Conservation (phyloP, 2,329 filamentous ascomycete genomes). For the Diaporthe caulivora region DNA sequence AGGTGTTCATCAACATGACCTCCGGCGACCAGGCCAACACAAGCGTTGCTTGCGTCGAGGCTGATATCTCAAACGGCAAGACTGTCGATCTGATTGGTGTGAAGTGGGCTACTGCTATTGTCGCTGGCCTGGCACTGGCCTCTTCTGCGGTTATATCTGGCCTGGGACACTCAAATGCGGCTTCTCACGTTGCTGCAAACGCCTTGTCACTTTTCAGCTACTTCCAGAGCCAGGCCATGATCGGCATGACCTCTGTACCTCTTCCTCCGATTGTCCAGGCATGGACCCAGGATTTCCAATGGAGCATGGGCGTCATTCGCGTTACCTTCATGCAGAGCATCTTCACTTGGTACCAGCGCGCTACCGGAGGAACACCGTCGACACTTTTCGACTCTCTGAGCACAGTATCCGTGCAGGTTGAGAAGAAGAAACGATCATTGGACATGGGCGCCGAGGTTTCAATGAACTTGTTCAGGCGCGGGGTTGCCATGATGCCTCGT, state of each 20-base stretch:
- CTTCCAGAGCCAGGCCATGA: conserved; percentile 93
- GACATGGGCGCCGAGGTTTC: conserved; percentile 46
- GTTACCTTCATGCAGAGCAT: conserved; percentile 89
- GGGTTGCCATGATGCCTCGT: conserved; percentile 64
- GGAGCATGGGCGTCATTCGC: conserved; percentile 96
- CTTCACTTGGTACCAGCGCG: conserved; percentile 95
- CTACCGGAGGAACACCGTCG: conserved; percentile 88
- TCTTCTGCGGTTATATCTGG: conserved; percentile 91
- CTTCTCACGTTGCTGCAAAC: conserved; percentile 93
- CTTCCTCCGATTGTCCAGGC: conserved; percentile 89
- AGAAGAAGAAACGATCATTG: conserved; percentile 65
- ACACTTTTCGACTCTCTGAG: conserved; percentile 81
- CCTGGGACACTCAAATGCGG: conserved; percentile 91
- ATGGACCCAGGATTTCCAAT: conserved; percentile 98
- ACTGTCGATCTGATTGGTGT: conserved; percentile 91
- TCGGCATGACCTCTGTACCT: conserved; percentile 84
- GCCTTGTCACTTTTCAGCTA: conserved; percentile 94
- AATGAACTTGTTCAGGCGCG: conserved; percentile 65
- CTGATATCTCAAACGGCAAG: conserved; percentile 88
- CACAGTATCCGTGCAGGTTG: conserved; percentile 84
- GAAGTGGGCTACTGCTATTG: conserved; percentile 89
- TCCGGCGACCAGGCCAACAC: conserved; percentile 62
- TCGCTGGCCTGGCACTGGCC: conserved; percentile 85
- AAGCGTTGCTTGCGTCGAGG: conserved; percentile 87
- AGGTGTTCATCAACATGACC: conserved; percentile 82